Base-by-base conservation (phyloP, 441 rosid genomes). In the Flueggea neowawraea region DNA sequence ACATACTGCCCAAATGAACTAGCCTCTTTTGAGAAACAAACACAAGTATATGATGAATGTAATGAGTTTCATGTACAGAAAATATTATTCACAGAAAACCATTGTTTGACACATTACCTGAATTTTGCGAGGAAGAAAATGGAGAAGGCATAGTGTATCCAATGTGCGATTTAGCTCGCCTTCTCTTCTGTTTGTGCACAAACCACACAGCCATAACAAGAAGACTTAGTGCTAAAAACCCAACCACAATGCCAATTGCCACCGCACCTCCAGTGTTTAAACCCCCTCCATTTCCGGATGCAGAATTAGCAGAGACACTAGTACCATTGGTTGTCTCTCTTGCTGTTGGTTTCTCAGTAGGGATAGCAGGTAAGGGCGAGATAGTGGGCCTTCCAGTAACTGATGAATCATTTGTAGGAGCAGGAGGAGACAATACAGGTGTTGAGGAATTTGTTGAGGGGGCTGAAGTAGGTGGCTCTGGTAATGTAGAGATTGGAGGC, bases 91-190 rank as follows among this genome's bases (percentile, higher is more conserved):
- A 5, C 6, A 36, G 41, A 8, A 13, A 43, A 54, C 60, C 49
- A 65, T 56, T 52, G 48, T 17, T 65, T 51, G 54, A 52, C 54
- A 15, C 50, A 64, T 64, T 76, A 91, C 99, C 97, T 84, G 99
- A 82, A 71, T 73, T 80, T 55, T 84, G 83, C 31, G 96, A 86
- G 66, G 95, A 87, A 39, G 82, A 82, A 62, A 73, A 75, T 39
- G 91, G 87, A 2, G 97, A 89, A 22, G 96, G 95, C 87, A 89
- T 74, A 22, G 73, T 57, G 57, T 89, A 85, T 33, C 84, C 91
- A 73, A 80, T 70, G 52, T 80, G 77, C n/a, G 78, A 58, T 71
- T 78, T 79, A 60, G 73, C 62, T 13, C 57, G 75, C 78, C 65
- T 84, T 76, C 76, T 72, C 78, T 80, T 89, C 49, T 83, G 86